phyloP scores from a whole-genome alignment of 2,329 filamentous ascomycete genomes.

The Colletotrichum viniferum region DNA sequence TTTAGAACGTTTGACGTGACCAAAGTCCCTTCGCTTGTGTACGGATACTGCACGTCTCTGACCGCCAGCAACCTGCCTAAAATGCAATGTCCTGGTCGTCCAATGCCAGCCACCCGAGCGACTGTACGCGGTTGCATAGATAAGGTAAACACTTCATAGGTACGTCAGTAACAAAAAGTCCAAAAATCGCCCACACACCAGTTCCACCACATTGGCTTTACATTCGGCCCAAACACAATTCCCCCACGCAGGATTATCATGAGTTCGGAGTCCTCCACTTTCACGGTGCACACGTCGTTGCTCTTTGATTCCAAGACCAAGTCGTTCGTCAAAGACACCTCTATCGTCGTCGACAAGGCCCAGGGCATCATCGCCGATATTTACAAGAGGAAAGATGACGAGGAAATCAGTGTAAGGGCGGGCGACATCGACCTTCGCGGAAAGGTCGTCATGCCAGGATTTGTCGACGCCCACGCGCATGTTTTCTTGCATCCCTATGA shows the following conservation, averaged over 20 bases:
- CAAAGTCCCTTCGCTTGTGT: neutral
- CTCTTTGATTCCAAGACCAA: constrained; percentile 52
- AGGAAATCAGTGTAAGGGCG: constrained; percentile 27
- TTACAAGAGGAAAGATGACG: constrained; percentile 27
- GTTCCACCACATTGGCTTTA: neutral
- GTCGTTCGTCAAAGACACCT: constrained; percentile 42
- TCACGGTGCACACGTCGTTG: constrained; percentile 47
- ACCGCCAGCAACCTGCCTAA: neutral
- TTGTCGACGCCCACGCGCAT: constrained; percentile 61
- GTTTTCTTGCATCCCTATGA: constrained; percentile 58
- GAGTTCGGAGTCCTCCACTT: neutral
- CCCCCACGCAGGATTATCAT: neutral
- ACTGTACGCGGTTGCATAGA: neutral
- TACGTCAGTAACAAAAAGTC: neutral
- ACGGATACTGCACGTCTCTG: neutral
- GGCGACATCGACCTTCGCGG: constrained; percentile 59
- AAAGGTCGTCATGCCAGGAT: constrained; percentile 53
- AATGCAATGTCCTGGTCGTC: neutral
- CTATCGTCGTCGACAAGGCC: constrained; percentile 42
- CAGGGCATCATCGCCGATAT: constrained; percentile 45
- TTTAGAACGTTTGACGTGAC: neutral
- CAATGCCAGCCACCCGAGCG: neutral
- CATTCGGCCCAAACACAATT: neutral
- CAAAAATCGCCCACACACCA: neutral
- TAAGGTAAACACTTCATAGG: neutral